A percentile compares a stretch with the other conserved stretches of the same genome.
Conservation (phyloP, 2,329 filamentous ascomycete species). For the Drechslera avenae region DNA sequence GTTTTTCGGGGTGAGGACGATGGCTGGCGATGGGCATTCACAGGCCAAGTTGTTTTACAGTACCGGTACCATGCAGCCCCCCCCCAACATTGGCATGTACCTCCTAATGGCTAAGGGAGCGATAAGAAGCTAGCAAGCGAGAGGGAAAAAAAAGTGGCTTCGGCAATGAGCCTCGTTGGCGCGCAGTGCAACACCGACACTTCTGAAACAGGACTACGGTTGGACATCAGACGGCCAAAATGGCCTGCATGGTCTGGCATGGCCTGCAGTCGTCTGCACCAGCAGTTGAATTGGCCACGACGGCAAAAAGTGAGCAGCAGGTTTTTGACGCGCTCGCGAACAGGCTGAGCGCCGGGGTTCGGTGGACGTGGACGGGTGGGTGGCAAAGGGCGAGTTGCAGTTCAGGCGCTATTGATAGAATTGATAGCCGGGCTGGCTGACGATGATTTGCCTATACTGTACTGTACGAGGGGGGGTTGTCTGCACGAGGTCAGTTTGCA, state of each 20-base stretch:
- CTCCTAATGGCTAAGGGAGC: conserved; percentile 3
- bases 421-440: not conserved
- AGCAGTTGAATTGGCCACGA: conserved; percentile 19
- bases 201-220: conserved; percentile 22
- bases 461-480: not conserved
- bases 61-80: not conserved
- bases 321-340: conserved; percentile 17
- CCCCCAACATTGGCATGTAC: not conserved
- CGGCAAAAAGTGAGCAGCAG: conserved; percentile 13
- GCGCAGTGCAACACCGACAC: conserved; percentile 10
- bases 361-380: conserved; percentile 5
- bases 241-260: not conserved
- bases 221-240: conserved; percentile 21
- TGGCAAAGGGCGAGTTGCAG: conserved; percentile 5
- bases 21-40: not conserved
- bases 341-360: conserved; percentile 1
- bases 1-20: not conserved
- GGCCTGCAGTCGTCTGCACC: not conserved
- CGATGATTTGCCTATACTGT: too few species aligned
- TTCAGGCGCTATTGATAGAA: conserved; percentile 10
- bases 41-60: conserved; percentile 3
- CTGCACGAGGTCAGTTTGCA: too few species aligned
- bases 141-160: conserved; percentile 11
- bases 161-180: conserved; percentile 23
- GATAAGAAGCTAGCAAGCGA: conserved; percentile 12